Evolutionary conservation across 257 asterid genomes (phyloP).

Genomic region (Anisodus acutangulus): DNA sequence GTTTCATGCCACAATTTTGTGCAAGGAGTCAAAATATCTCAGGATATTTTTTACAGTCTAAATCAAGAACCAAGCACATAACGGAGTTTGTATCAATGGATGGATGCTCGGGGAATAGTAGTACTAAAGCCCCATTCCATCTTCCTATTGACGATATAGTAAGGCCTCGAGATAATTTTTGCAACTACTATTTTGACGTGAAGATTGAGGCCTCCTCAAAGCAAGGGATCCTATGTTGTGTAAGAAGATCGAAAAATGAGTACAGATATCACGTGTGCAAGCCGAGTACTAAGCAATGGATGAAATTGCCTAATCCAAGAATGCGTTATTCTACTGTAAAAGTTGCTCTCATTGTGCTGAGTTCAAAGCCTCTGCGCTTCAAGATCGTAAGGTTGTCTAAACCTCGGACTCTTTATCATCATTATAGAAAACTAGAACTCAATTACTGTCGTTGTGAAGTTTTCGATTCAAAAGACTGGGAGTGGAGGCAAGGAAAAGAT

Average conservation of each 20-base stretch:
- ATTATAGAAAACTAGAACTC: background rate
- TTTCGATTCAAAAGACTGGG: slow-evolving; percentile 36
- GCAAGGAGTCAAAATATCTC: background rate
- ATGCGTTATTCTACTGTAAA: background rate
- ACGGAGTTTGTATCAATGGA: background rate
- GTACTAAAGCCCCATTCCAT: background rate
- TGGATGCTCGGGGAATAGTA: background rate
- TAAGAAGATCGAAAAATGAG: background rate
- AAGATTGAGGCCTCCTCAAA: slow-evolving; percentile 28
- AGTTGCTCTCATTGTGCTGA: background rate
- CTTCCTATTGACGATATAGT: background rate
- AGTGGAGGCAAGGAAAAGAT: slow-evolving; percentile 26
- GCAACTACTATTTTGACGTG: background rate
- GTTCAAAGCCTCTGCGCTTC: slow-evolving; percentile 20
- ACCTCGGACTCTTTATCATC: background rate
- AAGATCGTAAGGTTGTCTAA: slow-evolving; percentile 30
- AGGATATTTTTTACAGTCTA: background rate
- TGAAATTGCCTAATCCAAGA: slow-evolving; percentile 29
- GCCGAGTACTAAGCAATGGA: slow-evolving; percentile 34
- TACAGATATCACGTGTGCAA: slow-evolving; percentile 3
- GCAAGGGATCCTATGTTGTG: slow-evolving; percentile 32
- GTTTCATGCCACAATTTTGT: slow-evolving; percentile 20
- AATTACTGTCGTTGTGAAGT: slow-evolving; percentile 16
- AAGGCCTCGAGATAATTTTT: background rate
- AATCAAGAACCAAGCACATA: background rate